Base-by-base conservation (phyloP, 108 stramenopile species). In the Seminavis robusta region DNA sequence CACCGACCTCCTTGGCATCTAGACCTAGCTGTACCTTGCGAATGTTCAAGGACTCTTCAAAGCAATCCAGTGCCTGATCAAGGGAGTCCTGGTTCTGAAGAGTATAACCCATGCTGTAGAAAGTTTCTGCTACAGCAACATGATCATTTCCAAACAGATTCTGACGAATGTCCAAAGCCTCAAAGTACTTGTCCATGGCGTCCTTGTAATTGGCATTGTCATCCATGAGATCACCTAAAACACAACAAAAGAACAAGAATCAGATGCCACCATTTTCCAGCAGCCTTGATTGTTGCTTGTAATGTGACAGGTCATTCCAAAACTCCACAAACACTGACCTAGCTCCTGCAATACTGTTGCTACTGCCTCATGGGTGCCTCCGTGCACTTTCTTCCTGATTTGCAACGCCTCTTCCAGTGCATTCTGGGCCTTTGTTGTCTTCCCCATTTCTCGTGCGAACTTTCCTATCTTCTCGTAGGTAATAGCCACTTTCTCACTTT, bases 161-260 rank as follows among this genome's bases (percentile, higher is more conserved):
- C 55, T 74, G 65, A 16, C 76, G 71, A 47, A 85, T 74, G 13
- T 82, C 70, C 7, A 90, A 52, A 15, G 81, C 83, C 63, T 84
- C 83, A 15, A 77, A 68, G 42, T 81, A 90, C 44, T 72, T 72
- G 16, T 66, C 74, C 60, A 84, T 68, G 28, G 83, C 87, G 33
- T 65, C 47, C 8, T 82, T 69, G 48, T 77, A 74, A 29, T 85
- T 76, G 16, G 67, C 76, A 29, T 81, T 61, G 59, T 84, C 85
- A 47, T 87, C 79, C 56, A 85, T 78, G 8, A 91, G 39, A 47
- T 91, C 84, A 21, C 86, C 89, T n/a, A n/a, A n/a, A n/a, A n/a
- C n/a, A n/a, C n/a, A n/a, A n/a, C n/a, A n/a, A n/a, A n/a, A n/a
- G n/a, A n/a, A n/a, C n/a, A n/a, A n/a, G n/a, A n/a, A n/a, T n/a